phyloP scores from a whole-genome alignment of 768 basidiomycete species.

The Dacryopinax spathularia region DNA sequence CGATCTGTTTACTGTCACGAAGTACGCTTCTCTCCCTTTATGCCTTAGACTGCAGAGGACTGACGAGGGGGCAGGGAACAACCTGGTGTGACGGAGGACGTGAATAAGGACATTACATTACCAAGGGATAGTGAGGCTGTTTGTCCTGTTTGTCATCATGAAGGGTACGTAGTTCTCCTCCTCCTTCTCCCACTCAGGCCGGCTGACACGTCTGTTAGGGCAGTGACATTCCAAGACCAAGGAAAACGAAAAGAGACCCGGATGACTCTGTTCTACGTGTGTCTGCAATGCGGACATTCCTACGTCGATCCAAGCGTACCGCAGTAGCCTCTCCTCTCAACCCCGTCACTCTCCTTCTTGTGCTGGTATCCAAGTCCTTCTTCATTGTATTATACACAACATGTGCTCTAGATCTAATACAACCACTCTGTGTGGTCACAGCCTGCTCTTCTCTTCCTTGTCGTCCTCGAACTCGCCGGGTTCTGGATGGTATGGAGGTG shows the following conservation, averaged over 20 bases:
- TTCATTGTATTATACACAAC: not conserved
- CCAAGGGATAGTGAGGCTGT: slow-evolving; percentile 29
- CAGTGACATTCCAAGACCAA: slow-evolving; percentile 92
- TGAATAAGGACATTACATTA: slow-evolving; percentile 79
- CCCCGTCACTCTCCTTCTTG: not conserved
- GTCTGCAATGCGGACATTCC: slow-evolving; percentile 48
- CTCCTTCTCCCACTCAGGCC: slow-evolving; percentile 1
- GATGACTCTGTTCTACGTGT: slow-evolving; percentile 88
- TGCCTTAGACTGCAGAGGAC: not conserved
- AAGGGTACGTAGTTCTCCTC: slow-evolving; percentile 48
- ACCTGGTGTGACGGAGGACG: slow-evolving; percentile 76
- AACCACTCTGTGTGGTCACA: not conserved
- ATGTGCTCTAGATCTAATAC: slow-evolving; percentile 1
- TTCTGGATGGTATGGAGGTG: not conserved
- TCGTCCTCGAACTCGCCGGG: not conserved
- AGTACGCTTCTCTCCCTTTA: slow-evolving; percentile 35
- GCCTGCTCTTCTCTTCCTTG: not conserved
- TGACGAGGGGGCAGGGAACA: slow-evolving; percentile 51
- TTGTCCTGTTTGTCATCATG: slow-evolving; percentile 69
- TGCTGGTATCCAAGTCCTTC: not conserved
- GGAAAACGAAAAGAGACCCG: slow-evolving; percentile 91
- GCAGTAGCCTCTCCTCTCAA: not conserved
- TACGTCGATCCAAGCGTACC: slow-evolving; percentile 46
- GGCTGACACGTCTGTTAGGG: slow-evolving; percentile 33
- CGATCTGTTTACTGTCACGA: slow-evolving; percentile 83